Conservation (phyloP, 306 rosid species). For the Crotalaria pallida region DNA sequence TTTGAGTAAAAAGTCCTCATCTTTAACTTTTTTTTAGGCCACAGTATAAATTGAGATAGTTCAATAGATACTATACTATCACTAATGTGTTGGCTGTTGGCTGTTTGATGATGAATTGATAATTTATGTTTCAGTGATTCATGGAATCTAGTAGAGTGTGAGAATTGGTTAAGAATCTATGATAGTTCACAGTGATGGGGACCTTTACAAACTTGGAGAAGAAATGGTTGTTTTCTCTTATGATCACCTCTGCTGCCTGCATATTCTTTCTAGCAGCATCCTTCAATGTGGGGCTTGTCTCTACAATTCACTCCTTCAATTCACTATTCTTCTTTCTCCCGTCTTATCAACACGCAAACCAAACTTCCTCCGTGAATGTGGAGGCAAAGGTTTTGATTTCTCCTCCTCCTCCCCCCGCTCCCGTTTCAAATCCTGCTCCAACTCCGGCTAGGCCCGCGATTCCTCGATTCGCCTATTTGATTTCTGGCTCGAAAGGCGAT, state of each 20-base stretch:
- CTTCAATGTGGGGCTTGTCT: slow-evolving; percentile 66
- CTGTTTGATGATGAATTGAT: slow-evolving; percentile 2
- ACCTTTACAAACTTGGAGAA: slow-evolving; percentile 60
- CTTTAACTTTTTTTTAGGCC: too few species aligned
- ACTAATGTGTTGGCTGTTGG: neutral
- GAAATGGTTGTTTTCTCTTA: slow-evolving; percentile 78
- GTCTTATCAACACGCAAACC: slow-evolving; percentile 32
- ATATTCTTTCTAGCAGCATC: slow-evolving; percentile 60
- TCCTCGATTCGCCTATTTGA: slow-evolving; percentile 83
- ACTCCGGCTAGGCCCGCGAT: slow-evolving; percentile 30
- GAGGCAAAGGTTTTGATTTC: slow-evolving; percentile 40
- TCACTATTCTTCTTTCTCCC: slow-evolving; percentile 69
- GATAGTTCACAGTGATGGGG: slow-evolving; percentile 48
- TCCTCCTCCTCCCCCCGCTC: slow-evolving; percentile 36
- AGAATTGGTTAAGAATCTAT: slow-evolving; percentile 30
- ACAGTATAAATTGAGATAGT: too few species aligned
- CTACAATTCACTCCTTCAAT: slow-evolving; percentile 63
- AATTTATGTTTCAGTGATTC: slow-evolving; percentile 1
- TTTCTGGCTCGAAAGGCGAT: slow-evolving; percentile 92
- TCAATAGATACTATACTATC: too few species aligned
- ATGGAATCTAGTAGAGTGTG: slow-evolving; percentile 24
- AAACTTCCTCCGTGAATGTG: slow-evolving; percentile 30
- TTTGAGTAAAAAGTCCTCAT: too few species aligned
- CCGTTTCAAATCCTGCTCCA: slow-evolving; percentile 20
- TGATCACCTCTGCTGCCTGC: slow-evolving; percentile 50